phyloP scores from a whole-genome alignment of 2,329 filamentous ascomycete genomes.

The Apiospora aurea region DNA sequence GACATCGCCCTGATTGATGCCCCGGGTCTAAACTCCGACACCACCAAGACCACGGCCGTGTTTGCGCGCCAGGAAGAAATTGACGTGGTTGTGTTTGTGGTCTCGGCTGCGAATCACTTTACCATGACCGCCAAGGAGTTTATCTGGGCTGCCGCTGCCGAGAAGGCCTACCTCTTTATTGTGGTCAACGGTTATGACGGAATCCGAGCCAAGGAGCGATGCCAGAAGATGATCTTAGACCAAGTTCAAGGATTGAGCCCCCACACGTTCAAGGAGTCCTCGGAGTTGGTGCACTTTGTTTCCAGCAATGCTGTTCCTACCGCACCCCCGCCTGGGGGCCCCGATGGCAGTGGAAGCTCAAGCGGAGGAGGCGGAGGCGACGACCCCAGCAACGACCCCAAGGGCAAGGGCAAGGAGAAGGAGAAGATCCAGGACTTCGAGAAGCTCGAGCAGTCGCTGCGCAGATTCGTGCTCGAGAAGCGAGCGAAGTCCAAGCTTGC shows the following conservation, averaged over 20 bases:
- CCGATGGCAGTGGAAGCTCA: slow-evolving; percentile 58
- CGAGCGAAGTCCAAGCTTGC: slow-evolving; percentile 93
- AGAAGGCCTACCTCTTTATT: slow-evolving; percentile 99
- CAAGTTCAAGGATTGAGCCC: slow-evolving; percentile 90
- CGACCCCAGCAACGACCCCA: slow-evolving; percentile 67
- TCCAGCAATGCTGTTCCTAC: slow-evolving; percentile 95
- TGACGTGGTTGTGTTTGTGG: slow-evolving; percentile 97
- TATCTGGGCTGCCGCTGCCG: slow-evolving; percentile 91
- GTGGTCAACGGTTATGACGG: slow-evolving; percentile 97
- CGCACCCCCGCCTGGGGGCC: slow-evolving; percentile 63
- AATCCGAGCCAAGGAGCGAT: slow-evolving; percentile 89
- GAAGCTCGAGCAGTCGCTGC: slow-evolving; percentile 84
- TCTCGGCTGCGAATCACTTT: slow-evolving; percentile 97
- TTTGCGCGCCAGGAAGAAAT: slow-evolving; percentile 98
- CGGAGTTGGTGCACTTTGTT: slow-evolving; percentile 95
- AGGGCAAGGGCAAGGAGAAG: slow-evolving; percentile 82
- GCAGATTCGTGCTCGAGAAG: slow-evolving; percentile 95
- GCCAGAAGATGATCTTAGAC: slow-evolving; percentile 90
- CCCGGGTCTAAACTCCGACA: slow-evolving; percentile 93
- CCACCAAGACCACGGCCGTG: slow-evolving; percentile 94
- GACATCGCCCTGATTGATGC: slow-evolving; percentile 98
- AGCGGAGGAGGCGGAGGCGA: slow-evolving; percentile 64
- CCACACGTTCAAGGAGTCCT: slow-evolving; percentile 88
- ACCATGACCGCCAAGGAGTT: slow-evolving; percentile 98
- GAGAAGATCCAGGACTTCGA: slow-evolving; percentile 92